Conservation (phyloP, 495 filamentous ascomycete genomes). For the Penicillium dipodomyicola region DNA sequence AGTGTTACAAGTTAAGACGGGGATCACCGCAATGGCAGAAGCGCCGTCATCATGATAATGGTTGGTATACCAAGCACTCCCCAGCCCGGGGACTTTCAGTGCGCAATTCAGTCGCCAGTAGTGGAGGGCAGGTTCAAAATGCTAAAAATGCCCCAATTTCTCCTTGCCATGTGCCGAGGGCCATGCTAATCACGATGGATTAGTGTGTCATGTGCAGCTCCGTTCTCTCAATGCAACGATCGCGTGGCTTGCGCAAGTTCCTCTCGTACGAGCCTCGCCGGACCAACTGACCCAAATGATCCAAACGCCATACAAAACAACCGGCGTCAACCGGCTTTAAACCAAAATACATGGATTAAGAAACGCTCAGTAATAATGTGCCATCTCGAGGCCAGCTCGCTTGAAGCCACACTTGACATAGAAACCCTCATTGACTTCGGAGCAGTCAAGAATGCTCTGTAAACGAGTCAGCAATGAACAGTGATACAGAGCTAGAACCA, state of each 20-base stretch:
- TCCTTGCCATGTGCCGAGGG: background rate
- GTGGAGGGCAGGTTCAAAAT: background rate
- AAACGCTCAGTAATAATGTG: slow-evolving; percentile 73
- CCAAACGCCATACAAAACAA: slow-evolving; percentile 17
- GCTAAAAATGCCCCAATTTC: background rate
- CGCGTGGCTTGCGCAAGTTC: background rate
- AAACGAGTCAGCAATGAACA: slow-evolving; percentile 10
- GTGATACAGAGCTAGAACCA: background rate
- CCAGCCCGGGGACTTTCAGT: background rate
- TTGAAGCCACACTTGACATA: slow-evolving; percentile 98
- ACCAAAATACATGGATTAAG: slow-evolving; percentile 8
- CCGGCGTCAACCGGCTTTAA: background rate
- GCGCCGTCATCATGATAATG: background rate
- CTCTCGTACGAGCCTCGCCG: slow-evolving; percentile 6
- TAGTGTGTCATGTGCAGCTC: background rate
- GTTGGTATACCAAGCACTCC: background rate
- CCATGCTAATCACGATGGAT: background rate
- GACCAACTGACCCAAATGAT: slow-evolving; percentile 14
- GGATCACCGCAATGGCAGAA: background rate
- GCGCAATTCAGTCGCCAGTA: background rate
- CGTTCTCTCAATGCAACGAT: background rate
- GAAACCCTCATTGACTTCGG: slow-evolving; percentile 89
- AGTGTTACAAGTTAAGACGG: background rate
- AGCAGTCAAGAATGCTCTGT: slow-evolving; percentile 71
- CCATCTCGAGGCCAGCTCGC: slow-evolving; percentile 93